Evolutionary conservation across 2,329 filamentous ascomycete genomes (phyloP), one percentile per base, ranked within the genome.

Genomic region (Colletotrichum zoysiae): DNA sequence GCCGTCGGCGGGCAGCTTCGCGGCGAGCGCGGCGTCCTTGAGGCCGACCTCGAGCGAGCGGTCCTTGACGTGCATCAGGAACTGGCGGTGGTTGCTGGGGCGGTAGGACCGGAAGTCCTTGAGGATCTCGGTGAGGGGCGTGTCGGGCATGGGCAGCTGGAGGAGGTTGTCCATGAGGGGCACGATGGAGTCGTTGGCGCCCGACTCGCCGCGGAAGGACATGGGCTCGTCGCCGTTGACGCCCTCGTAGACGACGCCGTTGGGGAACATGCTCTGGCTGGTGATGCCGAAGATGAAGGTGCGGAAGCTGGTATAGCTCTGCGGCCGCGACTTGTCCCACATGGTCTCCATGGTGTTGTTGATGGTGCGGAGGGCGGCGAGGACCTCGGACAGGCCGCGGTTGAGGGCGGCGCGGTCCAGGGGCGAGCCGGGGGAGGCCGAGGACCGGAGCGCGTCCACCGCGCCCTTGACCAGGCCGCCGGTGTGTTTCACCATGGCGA

Each of bases 231-330:
- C 81, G 71, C 92, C 90, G 75, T 91, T 91, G 73, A 95, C 89
- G 11, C 94, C 95, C 80, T 97, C 92, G 80, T 98, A 98, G 58
- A 97, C 83, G 9, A 98, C 95, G 11, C 95, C 95, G 74, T 95
- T 86, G 11, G 95, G 95, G 82, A 98, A 98, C 95, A 98, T 97
- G 77, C 90, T 92, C 82, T 98, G 95, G 59, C 90, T 92, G 1
- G 94, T 97, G 82, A 98, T 97, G 76, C 95, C 95, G 79, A 97
- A 97, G 84, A 98, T 98, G 85, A 98, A 98, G 14, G 95, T 97
- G 51, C 95, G 92, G 89, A 97, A 98, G 76, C 89, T 92, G 71
- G 93, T 94, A 84, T 98, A 98, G 75, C 94, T 90, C 23, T 88
- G 87, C 2, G 95, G 95, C 76, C 93, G 93, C 67, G 93, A 96